Percentiles rank a stretch among this genome's conserved stretches.
These are phyloP conservation scores for Skeletonema menzelii DNA, from an alignment of 108 stramenopile genomes.

Conservation along the genomic window DNA sequence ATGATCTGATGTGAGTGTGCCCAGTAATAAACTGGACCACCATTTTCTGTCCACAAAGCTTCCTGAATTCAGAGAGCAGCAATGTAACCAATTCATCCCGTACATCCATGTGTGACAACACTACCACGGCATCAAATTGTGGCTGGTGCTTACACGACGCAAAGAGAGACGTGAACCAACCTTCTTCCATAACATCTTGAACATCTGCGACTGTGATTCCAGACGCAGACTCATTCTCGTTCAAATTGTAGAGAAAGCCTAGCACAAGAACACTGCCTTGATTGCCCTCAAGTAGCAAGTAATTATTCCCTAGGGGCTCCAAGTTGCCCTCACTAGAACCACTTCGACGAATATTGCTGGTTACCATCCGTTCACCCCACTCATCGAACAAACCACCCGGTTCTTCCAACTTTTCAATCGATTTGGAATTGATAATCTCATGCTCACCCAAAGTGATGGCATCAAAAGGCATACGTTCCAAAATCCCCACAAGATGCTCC, in stretches of 20 bases:
- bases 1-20: slow-evolving; percentile 64
- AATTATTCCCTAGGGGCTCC: slow-evolving; percentile 56
- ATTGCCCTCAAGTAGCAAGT: slow-evolving; percentile 57
- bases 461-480: slow-evolving; percentile 80
- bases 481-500: slow-evolving; percentile 49
- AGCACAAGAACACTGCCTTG: slow-evolving; percentile 56
- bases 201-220: slow-evolving; percentile 51
- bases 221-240: slow-evolving; percentile 15
- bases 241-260: slow-evolving; percentile 83
- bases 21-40: slow-evolving; percentile 84
- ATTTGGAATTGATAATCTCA: slow-evolving; percentile 53
- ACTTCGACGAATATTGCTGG: slow-evolving; percentile 57
- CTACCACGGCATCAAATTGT: slow-evolving; percentile 70
- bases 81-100: slow-evolving; percentile 56
- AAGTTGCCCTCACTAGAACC: slow-evolving; percentile 3
- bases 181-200: slow-evolving; percentile 46
- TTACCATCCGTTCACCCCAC: slow-evolving; percentile 71
- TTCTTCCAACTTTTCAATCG: slow-evolving; percentile 41
- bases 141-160: slow-evolving; percentile 1
- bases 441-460: slow-evolving; percentile 78
- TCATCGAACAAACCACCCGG: slow-evolving; percentile 70
- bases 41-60: slow-evolving; percentile 48
- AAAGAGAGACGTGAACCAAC: slow-evolving; percentile 64
- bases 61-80: slow-evolving; percentile 50
- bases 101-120: slow-evolving; percentile 80